Conservation (phyloP, 2,329 filamentous ascomycete species). For the Colletotrichum camelliae region DNA sequence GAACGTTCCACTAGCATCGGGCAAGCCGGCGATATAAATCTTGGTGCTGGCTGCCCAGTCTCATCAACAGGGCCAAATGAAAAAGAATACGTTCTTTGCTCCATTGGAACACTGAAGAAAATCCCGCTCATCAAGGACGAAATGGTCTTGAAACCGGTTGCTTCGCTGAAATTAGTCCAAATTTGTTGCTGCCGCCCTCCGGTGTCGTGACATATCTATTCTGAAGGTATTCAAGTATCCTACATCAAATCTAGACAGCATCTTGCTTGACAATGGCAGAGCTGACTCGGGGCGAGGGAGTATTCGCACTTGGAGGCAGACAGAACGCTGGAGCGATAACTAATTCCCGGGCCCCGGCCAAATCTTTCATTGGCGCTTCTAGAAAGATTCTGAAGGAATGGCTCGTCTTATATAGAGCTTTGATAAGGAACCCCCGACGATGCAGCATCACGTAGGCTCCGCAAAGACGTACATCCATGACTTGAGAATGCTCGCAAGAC, state of each 20-base stretch:
- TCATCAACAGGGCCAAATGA: background rate
- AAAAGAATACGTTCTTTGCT: too few relatives aligned
- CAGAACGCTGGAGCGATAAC: too few relatives aligned
- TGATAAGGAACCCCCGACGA: rapidly evolving
- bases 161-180: rapidly evolving
- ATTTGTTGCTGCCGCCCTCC: too few relatives aligned
- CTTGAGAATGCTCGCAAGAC: rapidly evolving
- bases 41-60: background rate
- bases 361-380: background rate
- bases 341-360: too few relatives aligned
- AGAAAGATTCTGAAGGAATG: rapidly evolving
- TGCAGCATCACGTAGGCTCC: background rate
- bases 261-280: background rate
- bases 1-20: too few relatives aligned
- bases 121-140: background rate
- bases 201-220: too few relatives aligned
- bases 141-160: background rate
- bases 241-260: rapidly evolving
- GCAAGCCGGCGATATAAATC: background rate
- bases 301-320: too few relatives aligned
- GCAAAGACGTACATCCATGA: background rate
- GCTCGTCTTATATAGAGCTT: rapidly evolving
- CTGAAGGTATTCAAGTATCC: background rate
- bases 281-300: too few relatives aligned
- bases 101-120: background rate